These are phyloP conservation scores for Sporisorium scitamineum DNA, from an alignment of 1,284 basidiomycete species.

Conservation along the genomic window DNA sequence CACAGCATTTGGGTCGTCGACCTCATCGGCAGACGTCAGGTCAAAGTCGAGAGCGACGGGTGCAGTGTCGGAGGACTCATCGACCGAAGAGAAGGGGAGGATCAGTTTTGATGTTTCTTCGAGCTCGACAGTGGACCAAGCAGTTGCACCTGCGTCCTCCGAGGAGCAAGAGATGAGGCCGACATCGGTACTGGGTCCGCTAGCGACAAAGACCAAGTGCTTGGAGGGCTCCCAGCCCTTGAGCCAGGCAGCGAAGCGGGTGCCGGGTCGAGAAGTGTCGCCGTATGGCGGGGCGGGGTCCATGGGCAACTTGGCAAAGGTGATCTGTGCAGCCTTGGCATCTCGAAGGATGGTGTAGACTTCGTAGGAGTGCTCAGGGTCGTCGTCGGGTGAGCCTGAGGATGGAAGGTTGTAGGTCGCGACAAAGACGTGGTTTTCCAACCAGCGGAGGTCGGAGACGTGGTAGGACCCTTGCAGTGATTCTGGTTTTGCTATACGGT, in stretches of 20 bases:
- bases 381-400: constrained; percentile 32
- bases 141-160: constrained; percentile 67
- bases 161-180: constrained; percentile 75
- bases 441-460: constrained; percentile 75
- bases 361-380: constrained; percentile 72
- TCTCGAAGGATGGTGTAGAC: constrained; percentile 76
- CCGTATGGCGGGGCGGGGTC: constrained; percentile 75
- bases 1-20: constrained; percentile 74
- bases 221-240: constrained; percentile 78
- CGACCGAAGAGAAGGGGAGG: constrained; percentile 75
- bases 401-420: constrained; percentile 74
- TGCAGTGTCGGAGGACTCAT: constrained; percentile 79
- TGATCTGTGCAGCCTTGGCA: constrained; percentile 75
- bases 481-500: constrained; percentile 74
- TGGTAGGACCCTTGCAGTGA: constrained; percentile 72
- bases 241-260: constrained; percentile 74
- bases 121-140: constrained; percentile 79
- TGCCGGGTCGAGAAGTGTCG: constrained; percentile 74
- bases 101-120: constrained; percentile 79
- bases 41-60: constrained; percentile 79
- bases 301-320: constrained; percentile 72
- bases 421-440: constrained; percentile 80
- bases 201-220: constrained; percentile 78
- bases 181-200: constrained; percentile 80
- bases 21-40: constrained; percentile 75